Conservation (phyloP, 2,329 filamentous ascomycete species). For the Diplodia intermedia region DNA sequence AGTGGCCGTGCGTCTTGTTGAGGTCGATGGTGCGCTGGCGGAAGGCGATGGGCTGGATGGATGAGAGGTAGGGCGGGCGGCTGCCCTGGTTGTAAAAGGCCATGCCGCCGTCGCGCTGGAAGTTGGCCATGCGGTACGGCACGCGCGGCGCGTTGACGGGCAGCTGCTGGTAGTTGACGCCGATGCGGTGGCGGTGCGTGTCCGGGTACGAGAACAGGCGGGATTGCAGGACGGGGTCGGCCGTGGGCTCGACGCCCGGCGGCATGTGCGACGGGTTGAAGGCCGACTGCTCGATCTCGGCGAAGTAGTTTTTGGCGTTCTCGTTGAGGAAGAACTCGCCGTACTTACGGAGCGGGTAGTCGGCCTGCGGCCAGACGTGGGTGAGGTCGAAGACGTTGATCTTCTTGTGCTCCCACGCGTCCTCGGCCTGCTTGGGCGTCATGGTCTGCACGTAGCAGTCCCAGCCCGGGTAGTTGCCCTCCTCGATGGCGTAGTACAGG, state of each 20-base stretch:
- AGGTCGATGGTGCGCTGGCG: constrained; percentile 55
- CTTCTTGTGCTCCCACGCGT: constrained; percentile 59
- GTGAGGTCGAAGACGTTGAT: constrained; percentile 64
- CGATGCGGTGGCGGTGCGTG: constrained; percentile 65
- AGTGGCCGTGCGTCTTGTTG: constrained; percentile 59
- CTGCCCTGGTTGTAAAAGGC: constrained; percentile 69
- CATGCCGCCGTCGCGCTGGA: constrained; percentile 77
- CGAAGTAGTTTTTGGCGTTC: constrained; percentile 67
- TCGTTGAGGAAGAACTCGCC: constrained; percentile 62
- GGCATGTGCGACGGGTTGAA: constrained; percentile 73
- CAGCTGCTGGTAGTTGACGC: constrained; percentile 66
- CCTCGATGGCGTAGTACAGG: constrained; percentile 59
- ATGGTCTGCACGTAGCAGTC: constrained; percentile 60
- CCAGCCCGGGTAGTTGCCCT: constrained; percentile 61
- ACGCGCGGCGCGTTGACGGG: constrained; percentile 61
- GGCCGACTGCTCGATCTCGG: constrained; percentile 72
- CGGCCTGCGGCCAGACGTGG: constrained; percentile 61
- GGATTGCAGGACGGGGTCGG: constrained; percentile 72
- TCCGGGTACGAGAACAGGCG: constrained; percentile 76
- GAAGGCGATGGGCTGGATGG: constrained; percentile 60
- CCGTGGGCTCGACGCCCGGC: constrained; percentile 72
- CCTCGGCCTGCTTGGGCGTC: constrained; percentile 60
- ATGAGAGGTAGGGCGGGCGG: constrained; percentile 64
- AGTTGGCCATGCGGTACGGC: constrained; percentile 67
- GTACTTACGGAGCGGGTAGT: constrained; percentile 61